phyloP scores from a whole-genome alignment of 805 yeast genomes.

The Maudiozyma saulgeensis region DNA sequence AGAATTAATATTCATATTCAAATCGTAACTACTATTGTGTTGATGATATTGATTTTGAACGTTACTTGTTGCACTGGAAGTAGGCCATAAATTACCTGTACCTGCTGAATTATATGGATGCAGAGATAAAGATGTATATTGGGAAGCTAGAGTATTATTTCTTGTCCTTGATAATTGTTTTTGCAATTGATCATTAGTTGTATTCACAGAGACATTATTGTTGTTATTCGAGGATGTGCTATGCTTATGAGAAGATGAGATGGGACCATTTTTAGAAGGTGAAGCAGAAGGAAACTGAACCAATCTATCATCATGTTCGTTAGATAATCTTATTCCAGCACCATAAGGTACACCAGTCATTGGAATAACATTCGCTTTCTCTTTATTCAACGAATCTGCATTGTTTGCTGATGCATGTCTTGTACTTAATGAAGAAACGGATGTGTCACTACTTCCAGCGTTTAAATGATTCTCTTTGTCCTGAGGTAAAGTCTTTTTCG shows the following conservation, averaged over 20 bases:
- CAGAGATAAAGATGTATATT: constrained; percentile 24
- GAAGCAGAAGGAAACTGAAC: constrained; percentile 5
- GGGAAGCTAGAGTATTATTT: constrained; percentile 27
- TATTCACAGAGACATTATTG: background rate
- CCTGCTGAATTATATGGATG: constrained; percentile 9
- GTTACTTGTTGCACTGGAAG: constrained; percentile 5
- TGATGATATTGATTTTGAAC: background rate
- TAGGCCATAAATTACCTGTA: constrained; percentile 20
- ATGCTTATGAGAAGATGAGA: background rate
- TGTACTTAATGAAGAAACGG: constrained; percentile 8
- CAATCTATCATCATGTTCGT: background rate
- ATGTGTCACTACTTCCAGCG: constrained; percentile 5
- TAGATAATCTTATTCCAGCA: background rate
- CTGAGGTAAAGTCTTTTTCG: constrained; percentile 6
- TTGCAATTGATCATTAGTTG: background rate
- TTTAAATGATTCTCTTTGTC: background rate
- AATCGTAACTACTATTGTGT: background rate
- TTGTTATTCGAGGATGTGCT: background rate
- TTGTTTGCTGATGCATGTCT: background rate
- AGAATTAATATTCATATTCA: background rate
- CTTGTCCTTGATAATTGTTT: constrained; percentile 14
- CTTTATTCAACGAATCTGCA: background rate
- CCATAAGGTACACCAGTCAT: background rate
- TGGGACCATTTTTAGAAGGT: constrained; percentile 1
- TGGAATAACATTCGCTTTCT: background rate